Conservation (phyloP, 129 eudicot species). For the Calendula officinalis region DNA sequence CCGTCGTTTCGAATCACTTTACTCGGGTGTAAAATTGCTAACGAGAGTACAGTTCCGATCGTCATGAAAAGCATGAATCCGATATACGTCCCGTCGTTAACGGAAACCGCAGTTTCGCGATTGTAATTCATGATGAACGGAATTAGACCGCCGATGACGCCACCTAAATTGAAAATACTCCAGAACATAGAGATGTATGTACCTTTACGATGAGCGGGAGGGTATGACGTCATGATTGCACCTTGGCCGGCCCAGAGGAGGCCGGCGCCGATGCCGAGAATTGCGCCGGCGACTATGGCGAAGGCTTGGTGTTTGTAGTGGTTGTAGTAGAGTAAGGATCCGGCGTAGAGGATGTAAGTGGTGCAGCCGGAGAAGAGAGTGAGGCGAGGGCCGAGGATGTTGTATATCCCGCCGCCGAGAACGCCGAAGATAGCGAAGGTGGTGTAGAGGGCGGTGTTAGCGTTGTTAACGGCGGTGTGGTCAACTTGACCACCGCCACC, state of each 20-base stretch:
- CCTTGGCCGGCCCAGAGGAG: conserved; percentile 96
- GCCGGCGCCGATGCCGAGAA: conserved; percentile 90
- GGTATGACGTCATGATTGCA: conserved; percentile 94
- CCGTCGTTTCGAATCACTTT: conserved; percentile 82
- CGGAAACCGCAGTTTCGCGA: conserved; percentile 57
- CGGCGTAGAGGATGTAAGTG: conserved; percentile 82
- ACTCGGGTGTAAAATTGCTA: conserved; percentile 75
- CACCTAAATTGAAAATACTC: conserved; percentile 91
- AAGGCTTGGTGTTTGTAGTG: conserved; percentile 72
- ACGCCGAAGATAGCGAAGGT: conserved; percentile 88
- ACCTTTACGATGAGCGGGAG: conserved; percentile 69
- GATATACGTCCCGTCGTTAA: conserved; percentile 90
- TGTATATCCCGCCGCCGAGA: conserved; percentile 93
- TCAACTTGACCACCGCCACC: conserved; percentile 98
- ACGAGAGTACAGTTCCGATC: conserved; percentile 56
- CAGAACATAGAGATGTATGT: conserved; percentile 81
- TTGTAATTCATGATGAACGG: conserved; percentile 68
- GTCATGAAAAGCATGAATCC: conserved; percentile 93
- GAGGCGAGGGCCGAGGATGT: conserved; percentile 73
- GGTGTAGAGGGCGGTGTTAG: conserved; percentile 94
- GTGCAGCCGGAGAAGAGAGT: conserved; percentile 80
- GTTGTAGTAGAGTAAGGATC: conserved; percentile 80
- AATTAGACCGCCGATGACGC: conserved; percentile 89
- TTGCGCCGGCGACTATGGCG: conserved; percentile 68
- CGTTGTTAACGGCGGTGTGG: conserved; percentile 87